Evolutionary conservation across 2,329 filamentous ascomycete species (phyloP), one percentile per base, ranked within the genome.

Genomic region (Dactylonectria macrodidyma): DNA sequence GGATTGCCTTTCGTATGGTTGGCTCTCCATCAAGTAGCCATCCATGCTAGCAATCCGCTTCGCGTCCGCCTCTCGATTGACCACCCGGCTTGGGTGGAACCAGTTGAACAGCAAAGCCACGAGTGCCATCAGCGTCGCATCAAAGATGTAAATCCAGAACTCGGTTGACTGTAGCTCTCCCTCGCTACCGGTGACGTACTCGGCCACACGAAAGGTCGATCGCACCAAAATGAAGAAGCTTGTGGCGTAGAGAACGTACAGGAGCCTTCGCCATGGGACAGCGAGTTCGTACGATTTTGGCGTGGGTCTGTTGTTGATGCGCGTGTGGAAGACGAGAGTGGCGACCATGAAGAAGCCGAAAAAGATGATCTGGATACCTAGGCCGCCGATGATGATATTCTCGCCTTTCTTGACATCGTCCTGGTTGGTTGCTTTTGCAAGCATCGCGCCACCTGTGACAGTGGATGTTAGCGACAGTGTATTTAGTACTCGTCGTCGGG

Each of bases 311-410:
- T 55, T 56, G n/a, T 56, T 65, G 62, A 79, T 75, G 12, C 77
- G 73, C 2, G 70, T 55, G 66, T 89, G 84, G 75, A 88, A 89
- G 1, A 85, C 70, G 3, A 82, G 71, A 0, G 86, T 82, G 0
- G 84, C 81, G 2, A 84, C 55, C 41, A 89, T 79, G 72, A 91
- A 90, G 61, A 89, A 79, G 1, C 81, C 81, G 60, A 90, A 89
- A 66, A 87, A 84, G 19, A 88, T 50, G 19, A 90, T 82, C 72
- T 91, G 89, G 5, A 90, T 78, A 12, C 85, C 77, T 1, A 91
- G 78, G 2, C 88, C 88, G 3, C 74, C 84, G 8, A 90, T 77
- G 5, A 90, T 84, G 51, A 90, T 78, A 12, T 84, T 81, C 63
- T 86, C 79, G 26, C 85, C 86, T 3, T 72, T 73, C 64, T 77